Evolutionary conservation across 495 filamentous ascomycete species (phyloP), one percentile per base, ranked within the genome.

Genomic region (Neurospora sp.): DNA sequence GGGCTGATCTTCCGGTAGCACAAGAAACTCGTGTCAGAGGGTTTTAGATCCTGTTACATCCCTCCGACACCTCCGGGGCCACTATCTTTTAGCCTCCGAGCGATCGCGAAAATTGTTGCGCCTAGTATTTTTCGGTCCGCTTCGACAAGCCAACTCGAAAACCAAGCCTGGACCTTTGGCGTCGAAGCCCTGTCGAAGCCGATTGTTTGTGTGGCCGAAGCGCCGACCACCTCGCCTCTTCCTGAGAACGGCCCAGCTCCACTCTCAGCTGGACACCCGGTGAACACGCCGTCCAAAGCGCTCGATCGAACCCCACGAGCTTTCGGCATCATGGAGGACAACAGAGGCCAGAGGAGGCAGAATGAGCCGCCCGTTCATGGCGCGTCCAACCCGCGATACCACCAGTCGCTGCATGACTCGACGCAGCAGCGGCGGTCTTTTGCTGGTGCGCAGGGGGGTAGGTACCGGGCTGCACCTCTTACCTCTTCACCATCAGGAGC

Each of bases 271-370:
- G 83, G 84, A 81, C 83, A 85, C 83, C 87, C 85, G 84, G 82
- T 78, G 73, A 76, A 75, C 74, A 81, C 78, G 76, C 77, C 82
- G 76, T 72, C 78, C 82, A 81, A 79, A 76, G 75, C 76, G 78
- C 82, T 81, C 76, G 80, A 78, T 80, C 77, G 73, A 78, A 84
- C 39, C 61, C 20, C 74, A 79, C 83, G 85, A 89, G 84, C 53
- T 65, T 65, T 65, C 53, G 12, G 6, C 7, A 65, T 35, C 70
- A 93, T 94, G 91, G 91, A 92, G 86, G 89, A 91, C 83, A 87
- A 89, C 78, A 82, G 83, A 77, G 86, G 85, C 74, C 87, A 86
- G 80, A 86, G 89, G 81, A 89, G 91, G 87, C 90, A 89, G 82
- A 87, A 91, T 86, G 91, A 91, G 77, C 84, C 87, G 80, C 85